Evolutionary conservation across 2,329 filamentous ascomycete species (phyloP).

Genomic region (Fusarium siculi): DNA sequence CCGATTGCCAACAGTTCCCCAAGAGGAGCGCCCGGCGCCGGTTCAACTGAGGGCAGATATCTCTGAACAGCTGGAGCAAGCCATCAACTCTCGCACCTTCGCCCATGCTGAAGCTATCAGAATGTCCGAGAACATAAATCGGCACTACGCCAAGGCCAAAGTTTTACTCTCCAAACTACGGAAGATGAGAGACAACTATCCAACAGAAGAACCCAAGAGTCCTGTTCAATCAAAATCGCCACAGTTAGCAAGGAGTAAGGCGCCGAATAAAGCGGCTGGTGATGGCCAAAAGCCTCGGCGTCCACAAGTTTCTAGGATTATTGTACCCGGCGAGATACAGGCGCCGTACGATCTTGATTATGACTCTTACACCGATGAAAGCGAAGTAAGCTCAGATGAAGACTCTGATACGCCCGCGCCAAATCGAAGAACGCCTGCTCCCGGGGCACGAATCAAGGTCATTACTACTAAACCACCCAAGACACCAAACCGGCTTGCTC

Average conservation of each 20-base stretch:
- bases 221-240: slow-evolving; percentile 65
- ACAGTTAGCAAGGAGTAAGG: slow-evolving; percentile 61
- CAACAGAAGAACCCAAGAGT: slow-evolving; percentile 63
- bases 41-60: slow-evolving; percentile 68
- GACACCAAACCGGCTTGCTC: slow-evolving; percentile 54
- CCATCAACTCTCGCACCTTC: slow-evolving; percentile 66
- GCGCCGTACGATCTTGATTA: slow-evolving; percentile 74
- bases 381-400: slow-evolving; percentile 63
- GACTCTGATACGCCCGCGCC: slow-evolving; percentile 56
- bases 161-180: slow-evolving; percentile 68
- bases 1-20: slow-evolving; percentile 60
- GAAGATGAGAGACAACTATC: slow-evolving; percentile 70
- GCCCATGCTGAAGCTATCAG: slow-evolving; percentile 71
- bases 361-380: slow-evolving; percentile 65
- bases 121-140: slow-evolving; percentile 71
- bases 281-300: slow-evolving; percentile 59
- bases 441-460: slow-evolving; percentile 61
- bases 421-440: slow-evolving; percentile 50
- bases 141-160: slow-evolving; percentile 70
- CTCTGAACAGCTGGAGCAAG: slow-evolving; percentile 65
- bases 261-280: slow-evolving; percentile 55
- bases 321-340: slow-evolving; percentile 73
- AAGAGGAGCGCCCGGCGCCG: slow-evolving; percentile 60
- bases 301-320: slow-evolving; percentile 66
- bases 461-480: slow-evolving; percentile 57